phyloP scores from a whole-genome alignment of 176 grass and related monocot species.

The Dendrocalamus sinicus region DNA sequence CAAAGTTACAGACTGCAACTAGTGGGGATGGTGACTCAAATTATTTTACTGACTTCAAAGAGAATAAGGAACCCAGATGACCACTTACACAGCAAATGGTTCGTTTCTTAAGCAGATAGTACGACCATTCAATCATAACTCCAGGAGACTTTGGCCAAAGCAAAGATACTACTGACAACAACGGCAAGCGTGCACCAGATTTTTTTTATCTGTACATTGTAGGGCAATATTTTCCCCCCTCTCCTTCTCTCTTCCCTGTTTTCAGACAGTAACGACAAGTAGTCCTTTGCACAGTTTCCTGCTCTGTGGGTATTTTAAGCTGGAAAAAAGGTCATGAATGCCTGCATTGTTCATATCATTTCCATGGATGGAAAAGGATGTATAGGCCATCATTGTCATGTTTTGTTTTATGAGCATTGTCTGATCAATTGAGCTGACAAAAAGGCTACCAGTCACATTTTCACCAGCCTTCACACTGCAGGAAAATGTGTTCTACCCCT shows the following conservation, averaged over 20 bases:
- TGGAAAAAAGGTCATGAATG: constrained; percentile 43
- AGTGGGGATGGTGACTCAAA: constrained; percentile 1
- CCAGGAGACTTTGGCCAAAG: constrained; percentile 39
- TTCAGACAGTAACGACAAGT: constrained; percentile 35
- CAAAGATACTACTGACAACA: constrained; percentile 54
- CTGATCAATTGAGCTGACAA: constrained; percentile 58
- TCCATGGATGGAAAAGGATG: constrained; percentile 57
- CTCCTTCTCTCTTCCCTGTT: not conserved
- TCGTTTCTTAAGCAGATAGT: constrained; percentile 34
- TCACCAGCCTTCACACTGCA: constrained; percentile 44
- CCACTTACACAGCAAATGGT: constrained; percentile 31
- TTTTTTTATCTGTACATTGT: constrained; percentile 37
- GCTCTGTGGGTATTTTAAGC: constrained; percentile 38
- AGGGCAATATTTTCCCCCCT: not conserved
- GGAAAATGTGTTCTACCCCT: constrained; percentile 20
- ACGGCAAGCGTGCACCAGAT: constrained; percentile 35
- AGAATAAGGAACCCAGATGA: constrained; percentile 40
- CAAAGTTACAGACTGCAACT: constrained; percentile 38
- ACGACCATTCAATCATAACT: constrained; percentile 54
- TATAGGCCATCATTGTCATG: constrained; percentile 50
- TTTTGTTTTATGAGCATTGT: constrained; percentile 38
- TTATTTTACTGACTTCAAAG: constrained; percentile 40
- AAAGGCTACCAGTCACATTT: constrained; percentile 61
- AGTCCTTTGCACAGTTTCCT: constrained; percentile 36
- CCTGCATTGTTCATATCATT: constrained; percentile 48